Base-by-base conservation (phyloP, 768 basidiomycete genomes). In the Tephrocybe sp. region DNA sequence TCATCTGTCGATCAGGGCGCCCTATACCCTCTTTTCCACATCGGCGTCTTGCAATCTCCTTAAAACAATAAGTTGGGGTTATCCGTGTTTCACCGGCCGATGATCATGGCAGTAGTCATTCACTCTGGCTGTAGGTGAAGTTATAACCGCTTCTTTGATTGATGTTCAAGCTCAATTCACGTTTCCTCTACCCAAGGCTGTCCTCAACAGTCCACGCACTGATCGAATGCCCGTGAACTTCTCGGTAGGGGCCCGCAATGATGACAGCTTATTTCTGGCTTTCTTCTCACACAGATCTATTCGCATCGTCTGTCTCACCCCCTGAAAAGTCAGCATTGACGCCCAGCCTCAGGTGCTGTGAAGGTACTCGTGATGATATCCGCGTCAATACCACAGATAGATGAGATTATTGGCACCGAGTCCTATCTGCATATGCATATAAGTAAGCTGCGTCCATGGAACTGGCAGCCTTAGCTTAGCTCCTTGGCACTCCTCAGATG, bases 61-160 rank as follows among this genome's bases (percentile, higher is more conserved):
- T 48, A 54, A 50, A 53, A 48, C 51, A 40, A 53, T 57, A 51
- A 50, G 39, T 18, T 41, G 41, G 28, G 20, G 37, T 9, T 26
- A n/a, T 45, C 45, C 54, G 24, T 48, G 58, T 58, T 58, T 58
- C 58, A 55, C 18, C 24, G n/a, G n/a, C n/a, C n/a, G 39, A 52
- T 30, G 36, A 37, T 37, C 45, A 50, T 21, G 10, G 15, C 23
- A 38, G 30, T 20, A 8, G 17, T 12, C 8, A 39, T 12, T 20
- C 18, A n/a, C 38, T 3, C 38, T 39, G 8, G 38, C 38, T 9
- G n/a, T 28, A 23, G 26, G 10, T 45, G 7, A 30, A 2, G 11
- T 51, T 24, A 15, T 28, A 18, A 8, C 20, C 11, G 14, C 50
- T 54, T 52, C 50, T 48, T 24, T 54, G 57, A 58, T 55, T 52